Evolutionary conservation across 192 early-diverging fungal species (phyloP).

Genomic region (Backusella westeae): DNA sequence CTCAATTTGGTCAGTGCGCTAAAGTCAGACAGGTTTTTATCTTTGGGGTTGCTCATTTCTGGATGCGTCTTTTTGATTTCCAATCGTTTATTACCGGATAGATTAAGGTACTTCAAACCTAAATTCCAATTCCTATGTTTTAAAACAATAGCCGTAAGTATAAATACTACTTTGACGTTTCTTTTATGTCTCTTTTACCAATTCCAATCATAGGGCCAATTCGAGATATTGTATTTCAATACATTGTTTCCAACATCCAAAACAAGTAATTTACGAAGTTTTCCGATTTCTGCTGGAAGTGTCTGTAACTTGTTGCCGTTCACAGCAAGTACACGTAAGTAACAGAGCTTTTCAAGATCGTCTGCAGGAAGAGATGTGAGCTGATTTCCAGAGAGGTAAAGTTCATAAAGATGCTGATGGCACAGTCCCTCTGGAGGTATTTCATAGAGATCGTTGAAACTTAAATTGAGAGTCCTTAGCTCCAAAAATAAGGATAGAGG

Average conservation of each 20-base stretch:
- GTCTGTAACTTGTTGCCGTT: slow-evolving; percentile 90
- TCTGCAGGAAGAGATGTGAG: slow-evolving; percentile 82
- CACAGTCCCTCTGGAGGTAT: slow-evolving; percentile 73
- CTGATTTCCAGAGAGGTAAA: slow-evolving; percentile 84
- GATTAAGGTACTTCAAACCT: slow-evolving; percentile 84
- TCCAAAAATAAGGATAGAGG: slow-evolving; percentile 71
- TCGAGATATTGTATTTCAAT: slow-evolving; percentile 90
- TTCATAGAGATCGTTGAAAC: slow-evolving; percentile 83
- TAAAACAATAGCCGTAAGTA: neutral
- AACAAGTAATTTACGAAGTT: slow-evolving; percentile 71
- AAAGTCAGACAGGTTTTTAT: slow-evolving; percentile 70
- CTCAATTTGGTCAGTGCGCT: slow-evolving; percentile 71
- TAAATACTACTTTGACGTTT: neutral
- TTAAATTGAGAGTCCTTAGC: slow-evolving; percentile 72
- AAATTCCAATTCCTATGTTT: slow-evolving; percentile 81
- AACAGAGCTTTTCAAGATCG: slow-evolving; percentile 73
- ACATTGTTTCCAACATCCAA: slow-evolving; percentile 87
- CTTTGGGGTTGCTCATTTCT: slow-evolving; percentile 17
- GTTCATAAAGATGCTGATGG: slow-evolving; percentile 68
- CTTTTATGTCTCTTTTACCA: slow-evolving; percentile 49
- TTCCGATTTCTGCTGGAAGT: slow-evolving; percentile 86
- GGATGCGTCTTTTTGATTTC: slow-evolving; percentile 69
- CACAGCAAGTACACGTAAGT: slow-evolving; percentile 74
- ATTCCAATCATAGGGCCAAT: slow-evolving; percentile 97
- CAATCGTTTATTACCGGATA: slow-evolving; percentile 87